Evolutionary conservation across 2,329 filamentous ascomycete species (phyloP), one percentile per base, ranked within the genome.

Genomic region (Cytospora chrysosperma): DNA sequence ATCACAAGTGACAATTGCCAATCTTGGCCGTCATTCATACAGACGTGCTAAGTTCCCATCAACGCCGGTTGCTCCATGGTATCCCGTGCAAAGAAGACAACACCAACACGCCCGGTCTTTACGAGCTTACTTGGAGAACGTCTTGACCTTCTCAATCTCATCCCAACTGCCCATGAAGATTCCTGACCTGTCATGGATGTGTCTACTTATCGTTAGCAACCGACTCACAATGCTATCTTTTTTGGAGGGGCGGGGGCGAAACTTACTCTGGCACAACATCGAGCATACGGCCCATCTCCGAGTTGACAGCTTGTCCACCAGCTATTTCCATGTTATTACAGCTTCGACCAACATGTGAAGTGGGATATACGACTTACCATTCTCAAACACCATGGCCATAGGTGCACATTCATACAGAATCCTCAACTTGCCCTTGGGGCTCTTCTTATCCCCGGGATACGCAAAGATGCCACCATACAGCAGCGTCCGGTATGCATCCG

Each of bases 331-430:
- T 21, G 63, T 65, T 40, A 65, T 47, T 27, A 12, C 3, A 21
- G 26, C 9, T 2, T n/a, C 19, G 4, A 4, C 28, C 6, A 10
- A 43, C 3, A 53, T 17, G 1, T 26, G 3, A 15, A 13, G 12
- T 4, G 37, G 40, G 6, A 4, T 9, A 21, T 4, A 10, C 1
- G 24, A 81, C 88, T 79, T 77, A 94, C 91, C 95, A 79, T 99
- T 97, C 80, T 99, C 95, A 77, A 99, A 98, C 8, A 99, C 86
- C 89, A 98, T 91, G 27, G 95, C 95, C 95, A 99, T 99, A 47
- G 95, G 95, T 17, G 95, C 95, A 75, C 95, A 99, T 82, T 99
- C 95, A 79, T 99, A 99, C 71, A 99, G 77, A 70, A 99, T 99
- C 69, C 95, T 86, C 70, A 99, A 85, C 83, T 99, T 99, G 70